Conservation (phyloP, 805 yeast species). For the Vanderwaltozyma polyspora region DNA sequence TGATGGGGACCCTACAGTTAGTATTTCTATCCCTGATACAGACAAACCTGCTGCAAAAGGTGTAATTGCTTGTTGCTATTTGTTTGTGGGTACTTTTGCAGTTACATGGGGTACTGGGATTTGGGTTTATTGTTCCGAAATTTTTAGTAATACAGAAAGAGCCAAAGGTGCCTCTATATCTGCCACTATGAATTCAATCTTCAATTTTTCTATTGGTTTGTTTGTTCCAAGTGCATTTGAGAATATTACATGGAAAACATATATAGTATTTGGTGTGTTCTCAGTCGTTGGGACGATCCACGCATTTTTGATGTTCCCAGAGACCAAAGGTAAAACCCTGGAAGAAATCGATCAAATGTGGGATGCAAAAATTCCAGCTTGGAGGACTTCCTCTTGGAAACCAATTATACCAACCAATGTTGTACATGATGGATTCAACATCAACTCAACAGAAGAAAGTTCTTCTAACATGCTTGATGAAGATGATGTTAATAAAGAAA, state of each 20-base stretch:
- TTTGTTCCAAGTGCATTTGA: constrained; percentile 36
- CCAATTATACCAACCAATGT: not conserved
- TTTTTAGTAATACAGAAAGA: constrained; percentile 55
- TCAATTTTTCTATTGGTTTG: constrained; percentile 56
- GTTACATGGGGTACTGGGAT: constrained; percentile 24
- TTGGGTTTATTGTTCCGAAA: constrained; percentile 46
- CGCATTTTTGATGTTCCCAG: constrained; percentile 60
- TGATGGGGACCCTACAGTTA: constrained; percentile 14
- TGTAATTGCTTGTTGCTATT: constrained; percentile 31
- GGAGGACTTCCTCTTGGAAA: constrained; percentile 1
- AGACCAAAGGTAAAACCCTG: constrained; percentile 62
- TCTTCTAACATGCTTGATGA: not conserved
- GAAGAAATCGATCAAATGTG: constrained; percentile 52
- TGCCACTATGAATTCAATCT: constrained; percentile 56
- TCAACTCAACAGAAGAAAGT: not conserved
- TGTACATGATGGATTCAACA: not conserved
- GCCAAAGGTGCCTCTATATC: constrained; percentile 56
- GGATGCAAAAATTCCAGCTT: constrained; percentile 2
- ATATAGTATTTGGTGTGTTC: constrained; percentile 43
- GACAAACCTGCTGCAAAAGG: constrained; percentile 36
- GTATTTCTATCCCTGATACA: constrained; percentile 3
- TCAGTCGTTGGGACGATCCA: constrained; percentile 30
- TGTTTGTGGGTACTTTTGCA: constrained; percentile 46
- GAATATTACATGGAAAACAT: constrained; percentile 47
- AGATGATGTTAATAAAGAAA: no score